Conservation (phyloP, 192 early-diverging fungal genomes). For the Chytriomyces sp. region DNA sequence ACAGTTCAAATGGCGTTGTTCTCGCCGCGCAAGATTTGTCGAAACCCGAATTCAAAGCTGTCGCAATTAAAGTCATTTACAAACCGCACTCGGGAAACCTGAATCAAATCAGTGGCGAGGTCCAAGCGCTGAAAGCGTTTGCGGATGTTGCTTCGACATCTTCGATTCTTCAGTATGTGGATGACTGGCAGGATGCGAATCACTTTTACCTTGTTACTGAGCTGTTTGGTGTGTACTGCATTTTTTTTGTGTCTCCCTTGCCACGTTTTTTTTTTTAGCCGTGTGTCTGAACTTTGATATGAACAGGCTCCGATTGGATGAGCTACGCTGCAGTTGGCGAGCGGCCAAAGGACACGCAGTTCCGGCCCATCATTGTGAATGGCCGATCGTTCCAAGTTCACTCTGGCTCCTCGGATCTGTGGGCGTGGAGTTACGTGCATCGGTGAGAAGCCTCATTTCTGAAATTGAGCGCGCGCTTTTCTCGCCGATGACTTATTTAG, state of each 20-base stretch:
- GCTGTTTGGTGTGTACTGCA: slow-evolving; percentile 27
- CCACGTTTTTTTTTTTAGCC: too few relatives aligned
- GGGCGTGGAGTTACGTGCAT: slow-evolving; percentile 21
- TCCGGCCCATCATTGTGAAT: not conserved
- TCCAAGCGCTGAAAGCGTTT: slow-evolving; percentile 17
- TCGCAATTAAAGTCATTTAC: slow-evolving; percentile 41
- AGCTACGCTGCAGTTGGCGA: not conserved
- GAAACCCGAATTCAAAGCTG: not conserved
- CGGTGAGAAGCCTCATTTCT: not conserved
- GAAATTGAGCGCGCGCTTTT: not conserved
- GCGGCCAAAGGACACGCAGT: not conserved
- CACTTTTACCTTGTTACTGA: slow-evolving; percentile 40
- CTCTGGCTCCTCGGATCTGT: slow-evolving; percentile 26
- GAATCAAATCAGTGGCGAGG: slow-evolving; percentile 1
- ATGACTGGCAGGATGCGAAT: slow-evolving; percentile 23
- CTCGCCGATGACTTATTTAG: too few relatives aligned
- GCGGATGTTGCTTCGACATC: not conserved
- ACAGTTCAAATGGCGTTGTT: slow-evolving; percentile 37
- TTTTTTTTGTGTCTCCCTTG: too few relatives aligned
- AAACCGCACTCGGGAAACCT: not conserved
- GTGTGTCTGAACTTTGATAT: too few relatives aligned
- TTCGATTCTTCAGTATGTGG: slow-evolving; percentile 14
- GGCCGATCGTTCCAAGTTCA: slow-evolving; percentile 3
- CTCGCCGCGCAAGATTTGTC: slow-evolving; percentile 9
- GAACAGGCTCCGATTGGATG: not conserved